phyloP scores from a whole-genome alignment of 306 rosid species.

The Castanospermum australe region DNA sequence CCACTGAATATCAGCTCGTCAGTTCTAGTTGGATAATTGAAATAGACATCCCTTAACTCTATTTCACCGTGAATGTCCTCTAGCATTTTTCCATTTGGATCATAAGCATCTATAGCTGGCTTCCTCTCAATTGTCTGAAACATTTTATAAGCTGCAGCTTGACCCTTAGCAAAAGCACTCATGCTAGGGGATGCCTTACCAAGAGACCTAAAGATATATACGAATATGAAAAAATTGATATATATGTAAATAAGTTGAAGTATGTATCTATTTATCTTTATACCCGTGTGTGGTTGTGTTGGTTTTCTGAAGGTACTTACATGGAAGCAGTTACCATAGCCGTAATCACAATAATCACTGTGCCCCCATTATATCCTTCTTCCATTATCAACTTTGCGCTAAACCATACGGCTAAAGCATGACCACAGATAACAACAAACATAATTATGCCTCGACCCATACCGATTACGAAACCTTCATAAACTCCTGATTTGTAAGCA shows the following conservation, averaged over 20 bases:
- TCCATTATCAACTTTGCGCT: slow-evolving; percentile 75
- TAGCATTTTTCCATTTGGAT: slow-evolving; percentile 55
- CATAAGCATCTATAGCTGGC: slow-evolving; percentile 79
- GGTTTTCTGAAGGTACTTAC: slow-evolving; percentile 41
- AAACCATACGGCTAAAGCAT: slow-evolving; percentile 81
- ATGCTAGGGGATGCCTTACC: slow-evolving; percentile 94
- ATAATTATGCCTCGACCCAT: slow-evolving; percentile 57
- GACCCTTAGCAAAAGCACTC: slow-evolving; percentile 88
- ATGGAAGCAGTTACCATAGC: slow-evolving; percentile 78
- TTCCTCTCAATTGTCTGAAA: slow-evolving; percentile 74
- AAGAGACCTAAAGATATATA: slow-evolving; percentile 62
- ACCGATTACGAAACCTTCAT: slow-evolving; percentile 67
- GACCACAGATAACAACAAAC: slow-evolving; percentile 57
- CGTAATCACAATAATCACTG: slow-evolving; percentile 66
- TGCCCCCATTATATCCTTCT: slow-evolving; percentile 76
- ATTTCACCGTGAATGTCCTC: slow-evolving; percentile 75
- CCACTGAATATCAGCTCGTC: slow-evolving; percentile 75
- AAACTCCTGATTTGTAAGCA: slow-evolving; percentile 78
- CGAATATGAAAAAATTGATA: background rate
- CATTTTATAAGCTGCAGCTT: slow-evolving; percentile 94
- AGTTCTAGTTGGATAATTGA: slow-evolving; percentile 85
- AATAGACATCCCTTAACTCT: slow-evolving; percentile 63
- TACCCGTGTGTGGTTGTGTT: background rate
- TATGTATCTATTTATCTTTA: background rate
- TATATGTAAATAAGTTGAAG: background rate